Evolutionary conservation across 2,329 filamentous ascomycete genomes (phyloP).

Genomic region (Calonectria crousiana): DNA sequence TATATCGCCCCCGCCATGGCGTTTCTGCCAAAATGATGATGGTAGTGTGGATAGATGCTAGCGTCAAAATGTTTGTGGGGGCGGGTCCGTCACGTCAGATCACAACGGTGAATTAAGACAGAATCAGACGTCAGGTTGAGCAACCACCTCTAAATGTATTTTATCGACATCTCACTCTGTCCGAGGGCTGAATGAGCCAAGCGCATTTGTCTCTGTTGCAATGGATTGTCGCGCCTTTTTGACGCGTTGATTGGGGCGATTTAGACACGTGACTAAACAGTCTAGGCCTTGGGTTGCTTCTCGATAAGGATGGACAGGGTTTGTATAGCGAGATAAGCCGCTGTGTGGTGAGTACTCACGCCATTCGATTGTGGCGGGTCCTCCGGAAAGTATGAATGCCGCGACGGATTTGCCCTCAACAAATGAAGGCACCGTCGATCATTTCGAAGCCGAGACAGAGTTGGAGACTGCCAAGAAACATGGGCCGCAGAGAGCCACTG

Average conservation of each 20-base stretch:
- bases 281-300: not conserved
- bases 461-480: not conserved
- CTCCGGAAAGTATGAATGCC: not conserved
- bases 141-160: no score
- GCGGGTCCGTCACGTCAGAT: not conserved
- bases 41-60: no score
- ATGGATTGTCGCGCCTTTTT: not conserved
- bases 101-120: no score
- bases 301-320: not conserved
- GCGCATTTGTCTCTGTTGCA: no score
- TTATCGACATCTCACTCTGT: fast-evolving
- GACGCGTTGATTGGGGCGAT: no score
- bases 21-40: no score
- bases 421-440: not conserved
- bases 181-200: not conserved
- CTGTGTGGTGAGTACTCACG: not conserved
- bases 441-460: not conserved
- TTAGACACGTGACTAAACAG: not conserved
- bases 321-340: not conserved
- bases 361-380: not conserved
- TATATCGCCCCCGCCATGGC: no score
- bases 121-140: no score
- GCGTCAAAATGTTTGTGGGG: no score
- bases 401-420: not conserved
- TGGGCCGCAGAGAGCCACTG: not conserved